Evolutionary conservation across 139 green algal species (phyloP), one percentile per base, ranked within the genome.

Genomic region (Volvox reticuliferus): DNA sequence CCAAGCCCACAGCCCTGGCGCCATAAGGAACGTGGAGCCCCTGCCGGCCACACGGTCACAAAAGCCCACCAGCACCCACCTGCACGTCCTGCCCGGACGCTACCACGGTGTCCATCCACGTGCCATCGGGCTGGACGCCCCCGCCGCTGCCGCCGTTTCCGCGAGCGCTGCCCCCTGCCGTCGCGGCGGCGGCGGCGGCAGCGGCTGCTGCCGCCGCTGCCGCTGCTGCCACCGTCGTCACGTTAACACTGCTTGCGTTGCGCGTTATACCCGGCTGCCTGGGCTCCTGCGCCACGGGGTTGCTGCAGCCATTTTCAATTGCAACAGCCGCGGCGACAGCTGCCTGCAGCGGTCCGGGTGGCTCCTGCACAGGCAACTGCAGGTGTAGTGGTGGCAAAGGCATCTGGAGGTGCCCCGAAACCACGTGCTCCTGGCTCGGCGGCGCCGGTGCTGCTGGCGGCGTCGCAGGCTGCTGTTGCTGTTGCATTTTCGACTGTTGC

Each of bases 361-460:
- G 79, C 26, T 44, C 81, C 62, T 87, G 55, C 61, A 55, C 24
- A 9, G 36, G 67, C 67, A 30, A 33, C 82, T 61, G 55, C 62
- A 61, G 62, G 32, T 77, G 82, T 30, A 87, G 75, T 1, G 62
- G 82, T 30, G 82, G 82, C 18, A 77, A 63, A 9, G 82, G 80
- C 16, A 73, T 30, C 28, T 71, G 80, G 37, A 68, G 12, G 16
- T 86, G 80, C 50, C 26, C 28, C 55, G 55, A 61, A 55, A 73
- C 16, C n/a, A 17, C 26, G 24, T 76, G 61, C 18, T 87, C 61
- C 61, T 77, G 61, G 30, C 17, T 26, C 55, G 37, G 80, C 17
- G 69, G 80, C 55, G 32, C 32, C 30, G 5, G 44, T 82, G 77
- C 30, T 19, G 76, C 76, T 82, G 76, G 44, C 76, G 50, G 76